A percentile compares a stretch with the other conserved stretches of the same genome.
These are phyloP conservation scores for Eudorina sp. DNA, from an alignment of 139 green algal species.

Conservation along the genomic window DNA sequence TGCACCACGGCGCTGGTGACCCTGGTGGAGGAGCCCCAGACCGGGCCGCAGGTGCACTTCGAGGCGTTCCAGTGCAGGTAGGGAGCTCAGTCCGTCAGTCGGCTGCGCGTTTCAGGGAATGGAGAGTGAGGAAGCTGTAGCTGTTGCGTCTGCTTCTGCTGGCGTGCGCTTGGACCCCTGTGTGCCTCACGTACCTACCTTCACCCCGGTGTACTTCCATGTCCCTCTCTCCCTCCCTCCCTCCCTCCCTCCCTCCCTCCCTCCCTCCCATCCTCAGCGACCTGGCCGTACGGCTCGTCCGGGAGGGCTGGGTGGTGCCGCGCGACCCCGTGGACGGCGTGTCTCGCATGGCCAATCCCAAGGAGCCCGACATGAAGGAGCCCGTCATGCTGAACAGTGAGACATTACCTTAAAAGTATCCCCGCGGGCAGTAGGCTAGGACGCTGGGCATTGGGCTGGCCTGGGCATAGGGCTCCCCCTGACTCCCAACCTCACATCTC, in stretches of 20 bases:
- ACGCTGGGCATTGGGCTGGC: too few relatives aligned
- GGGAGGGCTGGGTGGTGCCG: constrained; percentile 85
- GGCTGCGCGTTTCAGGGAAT: too few relatives aligned
- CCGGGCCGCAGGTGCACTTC: constrained; percentile 71
- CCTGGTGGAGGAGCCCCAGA: constrained; percentile 68
- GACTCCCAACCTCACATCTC: too few relatives aligned
- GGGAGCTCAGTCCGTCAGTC: too few relatives aligned
- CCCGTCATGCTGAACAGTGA: constrained; percentile 84
- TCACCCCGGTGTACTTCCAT: too few relatives aligned
- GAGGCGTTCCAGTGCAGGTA: constrained; percentile 91
- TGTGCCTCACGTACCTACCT: too few relatives aligned
- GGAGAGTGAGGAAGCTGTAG: too few relatives aligned
- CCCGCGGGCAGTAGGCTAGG: too few relatives aligned
- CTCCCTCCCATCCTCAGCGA: constrained; percentile 3
- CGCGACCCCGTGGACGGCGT: constrained; percentile 55
- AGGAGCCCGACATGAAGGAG: constrained; percentile 76
- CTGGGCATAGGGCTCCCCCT: too few relatives aligned
- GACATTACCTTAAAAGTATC: too few relatives aligned
- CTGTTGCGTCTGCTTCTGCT: too few relatives aligned
- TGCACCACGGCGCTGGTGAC: constrained; percentile 92
- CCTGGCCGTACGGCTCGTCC: constrained; percentile 77
- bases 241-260: neutral
- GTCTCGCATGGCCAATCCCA: constrained; percentile 69
- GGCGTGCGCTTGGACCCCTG: too few relatives aligned
- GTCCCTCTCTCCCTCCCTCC: neutral